Evolutionary conservation across 1,139 yeast species (phyloP).

Genomic region (Trichomonascaceae sp.): DNA sequence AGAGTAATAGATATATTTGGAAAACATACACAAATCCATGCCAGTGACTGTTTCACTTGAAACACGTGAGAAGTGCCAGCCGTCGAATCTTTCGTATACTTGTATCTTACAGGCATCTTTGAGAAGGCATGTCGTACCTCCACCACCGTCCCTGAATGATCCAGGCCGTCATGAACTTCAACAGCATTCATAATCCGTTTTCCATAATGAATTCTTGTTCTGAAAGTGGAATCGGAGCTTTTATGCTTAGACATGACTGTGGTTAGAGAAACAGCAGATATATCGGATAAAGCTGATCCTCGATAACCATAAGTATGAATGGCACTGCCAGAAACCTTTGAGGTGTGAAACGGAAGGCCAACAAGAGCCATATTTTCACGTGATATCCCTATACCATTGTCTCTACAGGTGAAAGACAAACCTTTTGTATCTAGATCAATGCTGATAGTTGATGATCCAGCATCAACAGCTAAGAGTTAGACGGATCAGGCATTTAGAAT

Average conservation of each 20-base stretch:
- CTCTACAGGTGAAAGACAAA: conserved; percentile 41
- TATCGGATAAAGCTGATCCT: conserved; percentile 27
- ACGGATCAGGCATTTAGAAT: neutral
- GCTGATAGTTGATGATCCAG: conserved; percentile 40
- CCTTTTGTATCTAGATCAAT: conserved; percentile 38
- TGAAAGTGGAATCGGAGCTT: conserved; percentile 20
- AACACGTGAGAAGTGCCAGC: neutral
- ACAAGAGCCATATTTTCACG: conserved; percentile 45
- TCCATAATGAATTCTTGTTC: conserved; percentile 17
- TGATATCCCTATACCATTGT: conserved; percentile 50
- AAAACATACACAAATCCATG: neutral
- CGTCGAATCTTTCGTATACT: conserved; percentile 18
- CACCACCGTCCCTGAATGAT: conserved; percentile 50
- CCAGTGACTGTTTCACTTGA: neutral
- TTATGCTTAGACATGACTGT: conserved; percentile 26
- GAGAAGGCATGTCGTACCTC: conserved; percentile 45
- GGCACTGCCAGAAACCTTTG: conserved; percentile 36
- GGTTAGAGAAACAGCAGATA: conserved; percentile 21
- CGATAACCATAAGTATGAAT: conserved; percentile 34
- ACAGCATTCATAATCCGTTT: conserved; percentile 11
- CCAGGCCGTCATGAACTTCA: neutral
- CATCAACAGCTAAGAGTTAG: conserved; percentile 37
- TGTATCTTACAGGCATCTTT: conserved; percentile 53
- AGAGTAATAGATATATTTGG: neutral
- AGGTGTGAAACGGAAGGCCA: conserved; percentile 39